A percentile compares a stretch with the other conserved stretches of the same genome.
phyloP scores from a whole-genome alignment of 2,329 filamentous ascomycete species.

The Dothideomycetes sp. region DNA sequence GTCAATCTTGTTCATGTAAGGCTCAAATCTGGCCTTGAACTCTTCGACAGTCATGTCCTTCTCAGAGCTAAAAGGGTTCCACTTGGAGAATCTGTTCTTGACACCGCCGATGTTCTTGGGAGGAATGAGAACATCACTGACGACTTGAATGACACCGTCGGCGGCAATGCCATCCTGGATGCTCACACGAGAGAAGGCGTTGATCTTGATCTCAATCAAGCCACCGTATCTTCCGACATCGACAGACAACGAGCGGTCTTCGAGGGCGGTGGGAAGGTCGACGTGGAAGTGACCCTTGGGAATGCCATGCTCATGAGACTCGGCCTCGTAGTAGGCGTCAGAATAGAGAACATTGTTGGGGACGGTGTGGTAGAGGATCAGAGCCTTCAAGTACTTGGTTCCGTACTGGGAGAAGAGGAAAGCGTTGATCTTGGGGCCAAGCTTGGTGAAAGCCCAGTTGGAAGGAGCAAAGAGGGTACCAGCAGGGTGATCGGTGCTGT shows the following conservation, averaged over 20 bases:
- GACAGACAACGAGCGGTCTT: slow-evolving; percentile 56
- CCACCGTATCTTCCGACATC: slow-evolving; percentile 62
- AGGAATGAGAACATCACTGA: slow-evolving; percentile 65
- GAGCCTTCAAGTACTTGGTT: slow-evolving; percentile 63
- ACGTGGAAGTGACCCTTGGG: slow-evolving; percentile 50
- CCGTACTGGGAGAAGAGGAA: slow-evolving; percentile 78
- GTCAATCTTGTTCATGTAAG: slow-evolving; percentile 27
- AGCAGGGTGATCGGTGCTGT: slow-evolving; percentile 48
- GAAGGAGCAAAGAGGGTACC: slow-evolving; percentile 73
- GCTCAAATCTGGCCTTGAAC: slow-evolving; percentile 47
- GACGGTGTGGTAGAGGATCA: slow-evolving; percentile 52
- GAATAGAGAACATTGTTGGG: slow-evolving; percentile 70
- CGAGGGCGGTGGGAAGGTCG: slow-evolving; percentile 64
- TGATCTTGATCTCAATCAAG: slow-evolving; percentile 63
- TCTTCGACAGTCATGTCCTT: slow-evolving; percentile 52
- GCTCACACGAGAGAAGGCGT: slow-evolving; percentile 58
- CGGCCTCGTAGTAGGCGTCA: slow-evolving; percentile 59
- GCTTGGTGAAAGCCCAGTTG: slow-evolving; percentile 69
- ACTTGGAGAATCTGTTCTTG: slow-evolving; percentile 24
- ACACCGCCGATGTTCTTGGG: slow-evolving; percentile 46
- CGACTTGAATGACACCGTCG: slow-evolving; percentile 76
- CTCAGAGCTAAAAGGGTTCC: slow-evolving; percentile 35
- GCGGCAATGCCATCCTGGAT: slow-evolving; percentile 62
- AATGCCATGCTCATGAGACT: slow-evolving; percentile 24
- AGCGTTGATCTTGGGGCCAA: slow-evolving; percentile 64